Base-by-base conservation (phyloP, 768 basidiomycete genomes). In the Dendrothele bispora region DNA sequence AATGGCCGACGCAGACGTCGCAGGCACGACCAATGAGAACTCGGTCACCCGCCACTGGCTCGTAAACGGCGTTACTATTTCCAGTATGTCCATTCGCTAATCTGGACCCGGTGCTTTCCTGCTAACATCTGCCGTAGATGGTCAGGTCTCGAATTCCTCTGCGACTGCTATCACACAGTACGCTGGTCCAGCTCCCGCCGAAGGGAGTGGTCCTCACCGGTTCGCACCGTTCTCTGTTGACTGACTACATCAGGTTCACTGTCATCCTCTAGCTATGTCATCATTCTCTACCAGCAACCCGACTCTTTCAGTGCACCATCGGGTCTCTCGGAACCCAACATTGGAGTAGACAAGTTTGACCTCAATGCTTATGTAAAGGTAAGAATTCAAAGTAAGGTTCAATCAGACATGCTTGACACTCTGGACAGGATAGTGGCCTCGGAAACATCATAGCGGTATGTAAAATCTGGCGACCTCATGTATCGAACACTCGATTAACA, bases 1-100 rank as follows among this genome's bases (percentile, higher is more conserved):
- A 43, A 87, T 93, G 87, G 76, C 82, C 25, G 90, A 93, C 56
- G 86, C 87, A 11, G 82, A 81, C 49, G 60, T 77, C 20, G 83
- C 84, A 29, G 88, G 88, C 30, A 67, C 77, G 39, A 73, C 84
- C 53, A 67, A 80, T 45, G 63, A 73, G 29, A 65, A 69, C 7
- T 83, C 80, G 17, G 81, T 83, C 54, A 88, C 81, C 41, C 78
- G 86, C 45, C 91, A 91, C 69, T 92, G 88, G 89, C 79, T 92
- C 39, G 79, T 83, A 51, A 89, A 91, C 62, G 71, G 75, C 20
- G 87, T 79, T 15, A 72, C 70, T 3, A 49, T 86, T 32, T 55
- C 61, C 20, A 67, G 82, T 80, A 25, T 14, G 67, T 59, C 15
- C 29, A 25, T 28, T 35, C 27, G 20, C 49, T 34, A 25, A 27